Evolutionary conservation across 768 basidiomycete genomes (phyloP), one percentile per base, ranked within the genome.

Genomic region (Kwoniella mangroviensis): DNA sequence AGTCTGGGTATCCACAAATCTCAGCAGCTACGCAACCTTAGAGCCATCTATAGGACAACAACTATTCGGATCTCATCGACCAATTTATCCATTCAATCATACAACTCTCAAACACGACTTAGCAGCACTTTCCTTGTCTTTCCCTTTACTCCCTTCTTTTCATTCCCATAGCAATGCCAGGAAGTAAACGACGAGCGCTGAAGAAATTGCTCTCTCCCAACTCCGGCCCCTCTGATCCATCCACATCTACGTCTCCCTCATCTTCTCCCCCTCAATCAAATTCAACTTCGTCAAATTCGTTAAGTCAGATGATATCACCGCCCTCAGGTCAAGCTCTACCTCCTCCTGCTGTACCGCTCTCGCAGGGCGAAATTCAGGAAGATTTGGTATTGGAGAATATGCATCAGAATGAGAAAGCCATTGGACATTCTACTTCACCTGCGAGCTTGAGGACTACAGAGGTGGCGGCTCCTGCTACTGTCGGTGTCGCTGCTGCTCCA

Each of bases 141-240:
- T 34, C 40, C 22, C 26, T 58, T 22, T 55, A n/a, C 54, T n/a
- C n/a, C 12, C 54, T 26, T 55, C 54, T 0, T 55, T 55, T 21
- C 24, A n/a, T 13, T 6, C 63, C 45, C 15, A 7, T 51, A 26
- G 70, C 51, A 26, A 81, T 81, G 79, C 79, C 81, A n/a, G 81
- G 81, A 54, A 75, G 79, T 28, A 82, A 82, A 72, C 79, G 81
- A 12, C 63, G 79, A 67, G 78, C 78, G 10, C 68, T 82, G 7
- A 82, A 81, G 63, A 81, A 82, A 66, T 78, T 81, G 60, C 68
- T 81, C 10, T 80, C 81, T 9, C 76, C 78, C n/a, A 64, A 42
- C 43, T 42, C 49, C 21, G 65, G 58, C 0, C 73, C 73, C 6
- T 19, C 26, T 11, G 19, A 24, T 19, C 52, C 66, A 19, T 45